Conservation (phyloP, 352 stramenopile genomes). For the Phytophthora brassicae region DNA sequence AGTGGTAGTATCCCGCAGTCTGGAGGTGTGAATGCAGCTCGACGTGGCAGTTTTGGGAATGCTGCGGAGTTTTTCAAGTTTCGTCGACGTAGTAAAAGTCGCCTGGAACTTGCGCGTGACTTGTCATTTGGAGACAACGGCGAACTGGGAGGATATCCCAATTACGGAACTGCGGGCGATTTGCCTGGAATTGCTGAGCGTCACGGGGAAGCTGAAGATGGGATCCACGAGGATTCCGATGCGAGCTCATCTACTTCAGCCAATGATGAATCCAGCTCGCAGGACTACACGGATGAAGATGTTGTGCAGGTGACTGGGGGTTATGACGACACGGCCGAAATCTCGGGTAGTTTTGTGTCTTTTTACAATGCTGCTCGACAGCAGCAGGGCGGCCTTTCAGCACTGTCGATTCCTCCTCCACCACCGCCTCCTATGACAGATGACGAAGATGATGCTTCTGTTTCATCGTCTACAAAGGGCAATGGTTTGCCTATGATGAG, state of each 20-base stretch:
- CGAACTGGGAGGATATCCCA: conserved; percentile 46
- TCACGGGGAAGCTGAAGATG: conserved; percentile 48
- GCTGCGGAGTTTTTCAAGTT: conserved; percentile 88
- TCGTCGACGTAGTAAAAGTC: conserved; percentile 83
- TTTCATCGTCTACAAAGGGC: conserved; percentile 53
- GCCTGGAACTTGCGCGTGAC: conserved; percentile 74
- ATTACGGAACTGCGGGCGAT: conserved; percentile 49
- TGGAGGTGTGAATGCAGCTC: conserved; percentile 31
- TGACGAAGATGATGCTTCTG: conserved; percentile 63
- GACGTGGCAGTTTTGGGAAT: conserved; percentile 81
- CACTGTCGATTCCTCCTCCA: conserved; percentile 60
- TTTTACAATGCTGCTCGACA: conserved; percentile 68
- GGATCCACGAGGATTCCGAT: conserved; percentile 46
- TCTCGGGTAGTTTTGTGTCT: conserved; percentile 71
- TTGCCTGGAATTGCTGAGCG: conserved; percentile 83
- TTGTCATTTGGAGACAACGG: conserved; percentile 55
- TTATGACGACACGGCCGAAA: conserved; percentile 63
- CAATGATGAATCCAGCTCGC: conserved; percentile 60
- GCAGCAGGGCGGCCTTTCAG: conserved; percentile 44
- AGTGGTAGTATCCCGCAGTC: conserved; percentile 15
- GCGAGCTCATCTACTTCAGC: conserved; percentile 54
- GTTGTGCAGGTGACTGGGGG: conserved; percentile 61
- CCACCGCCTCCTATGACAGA: conserved; percentile 70
- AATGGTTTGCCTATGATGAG: conserved; percentile 80
- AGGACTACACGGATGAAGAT: conserved; percentile 68